A percentile compares a stretch with the other conserved stretches of the same genome.
These are phyloP conservation scores for Corinectria fuckeliana DNA, from an alignment of 2,329 filamentous ascomycete genomes.

Conservation along the genomic window DNA sequence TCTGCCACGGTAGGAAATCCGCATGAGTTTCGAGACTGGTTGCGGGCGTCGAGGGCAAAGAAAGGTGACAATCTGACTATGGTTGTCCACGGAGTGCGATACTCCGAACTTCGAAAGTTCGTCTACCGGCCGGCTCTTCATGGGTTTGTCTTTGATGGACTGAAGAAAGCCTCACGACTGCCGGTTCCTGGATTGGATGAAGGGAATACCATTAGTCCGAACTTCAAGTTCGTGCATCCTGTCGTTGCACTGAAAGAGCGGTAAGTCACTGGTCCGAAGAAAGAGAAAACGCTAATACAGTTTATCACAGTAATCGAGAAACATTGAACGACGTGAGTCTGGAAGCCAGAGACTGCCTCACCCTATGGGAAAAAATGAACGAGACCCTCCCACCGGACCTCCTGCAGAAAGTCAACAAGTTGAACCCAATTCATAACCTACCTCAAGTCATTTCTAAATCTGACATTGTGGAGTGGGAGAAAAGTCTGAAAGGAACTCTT, in stretches of 20 bases:
- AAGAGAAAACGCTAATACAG: conserved; percentile 10
- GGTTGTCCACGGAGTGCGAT: conserved; percentile 72
- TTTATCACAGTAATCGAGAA: conserved; percentile 55
- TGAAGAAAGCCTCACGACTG: conserved; percentile 51
- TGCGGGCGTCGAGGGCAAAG: conserved; percentile 66
- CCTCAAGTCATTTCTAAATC: conserved; percentile 65
- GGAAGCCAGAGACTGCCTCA: conserved; percentile 74
- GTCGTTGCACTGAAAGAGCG: conserved; percentile 67
- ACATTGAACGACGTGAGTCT: conserved; percentile 72
- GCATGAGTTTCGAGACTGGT: conserved; percentile 71
- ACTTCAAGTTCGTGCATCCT: conserved; percentile 70
- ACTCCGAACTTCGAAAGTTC: conserved; percentile 81
- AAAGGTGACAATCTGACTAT: conserved; percentile 70
- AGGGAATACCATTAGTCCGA: conserved; percentile 49
- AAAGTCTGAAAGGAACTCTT: conserved; percentile 63
- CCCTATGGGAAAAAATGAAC: conserved; percentile 69
- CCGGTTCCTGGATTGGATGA: conserved; percentile 55
- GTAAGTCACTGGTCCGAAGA: conserved; percentile 31
- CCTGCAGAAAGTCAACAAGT: conserved; percentile 34
- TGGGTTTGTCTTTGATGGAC: conserved; percentile 57
- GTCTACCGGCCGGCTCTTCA: conserved; percentile 63
- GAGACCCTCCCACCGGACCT: conserved; percentile 41
- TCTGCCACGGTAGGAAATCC: conserved; percentile 84
- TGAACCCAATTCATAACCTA: conserved; percentile 58
- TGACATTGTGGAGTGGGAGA: conserved; percentile 72